Evolutionary conservation across 1,139 yeast genomes (phyloP).

Genomic region (Sugiyamaella grinbergsii): DNA sequence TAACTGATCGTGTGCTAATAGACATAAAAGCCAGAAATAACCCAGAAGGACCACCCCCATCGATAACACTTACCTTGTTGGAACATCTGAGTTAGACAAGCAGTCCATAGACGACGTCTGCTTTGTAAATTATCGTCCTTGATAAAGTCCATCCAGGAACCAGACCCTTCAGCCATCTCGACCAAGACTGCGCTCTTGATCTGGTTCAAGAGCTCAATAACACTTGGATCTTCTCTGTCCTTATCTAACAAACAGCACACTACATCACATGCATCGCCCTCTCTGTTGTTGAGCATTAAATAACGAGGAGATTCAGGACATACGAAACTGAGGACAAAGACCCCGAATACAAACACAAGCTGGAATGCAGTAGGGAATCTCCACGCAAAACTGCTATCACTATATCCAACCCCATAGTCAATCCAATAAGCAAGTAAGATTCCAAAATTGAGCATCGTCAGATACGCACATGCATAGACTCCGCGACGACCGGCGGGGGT

Average conservation of each 20-base stretch:
- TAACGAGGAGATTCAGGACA: slow-evolving; percentile 69
- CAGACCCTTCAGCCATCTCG: slow-evolving; percentile 25
- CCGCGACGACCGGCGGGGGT: slow-evolving; percentile 71
- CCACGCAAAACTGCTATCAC: slow-evolving; percentile 50
- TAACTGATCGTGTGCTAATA: no score
- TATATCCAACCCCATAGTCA: slow-evolving; percentile 49
- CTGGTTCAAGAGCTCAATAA: slow-evolving; percentile 21
- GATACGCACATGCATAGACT: slow-evolving; percentile 64
- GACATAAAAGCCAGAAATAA: no score
- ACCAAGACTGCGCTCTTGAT: slow-evolving; percentile 22
- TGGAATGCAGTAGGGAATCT: slow-evolving; percentile 48
- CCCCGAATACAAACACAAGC: slow-evolving; percentile 27
- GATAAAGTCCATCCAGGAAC: slow-evolving; percentile 25
- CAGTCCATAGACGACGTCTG: slow-evolving; percentile 24
- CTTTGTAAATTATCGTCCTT: slow-evolving; percentile 24
- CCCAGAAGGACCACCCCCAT: no score
- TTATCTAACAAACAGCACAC: slow-evolving; percentile 16
- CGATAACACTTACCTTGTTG: slow-evolving; percentile 48
- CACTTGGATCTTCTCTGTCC: slow-evolving; percentile 17
- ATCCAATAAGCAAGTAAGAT: slow-evolving; percentile 73
- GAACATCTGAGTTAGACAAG: slow-evolving; percentile 28
- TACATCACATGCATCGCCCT: slow-evolving; percentile 23
- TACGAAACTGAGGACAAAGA: slow-evolving; percentile 39
- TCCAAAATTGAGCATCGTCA: slow-evolving; percentile 69
- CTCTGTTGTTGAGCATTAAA: slow-evolving; percentile 44